A percentile compares a stretch with the other conserved stretches of the same genome.
phyloP scores from a whole-genome alignment of 2,329 filamentous ascomycete species.

The Aspergillus terreus region DNA sequence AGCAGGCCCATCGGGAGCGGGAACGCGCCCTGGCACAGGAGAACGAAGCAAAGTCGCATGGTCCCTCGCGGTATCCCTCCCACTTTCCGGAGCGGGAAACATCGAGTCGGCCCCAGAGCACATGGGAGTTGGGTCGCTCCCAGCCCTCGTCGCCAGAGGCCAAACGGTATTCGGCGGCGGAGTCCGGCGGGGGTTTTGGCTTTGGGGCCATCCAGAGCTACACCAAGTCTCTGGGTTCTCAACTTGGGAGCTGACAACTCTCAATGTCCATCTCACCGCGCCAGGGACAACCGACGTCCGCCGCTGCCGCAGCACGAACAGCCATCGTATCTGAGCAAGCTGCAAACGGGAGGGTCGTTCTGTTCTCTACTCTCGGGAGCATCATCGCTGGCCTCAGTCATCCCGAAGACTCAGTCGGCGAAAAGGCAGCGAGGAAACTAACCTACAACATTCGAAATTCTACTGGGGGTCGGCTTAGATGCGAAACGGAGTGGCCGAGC shows the following conservation, averaged over 20 bases:
- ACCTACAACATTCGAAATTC: constrained; percentile 58
- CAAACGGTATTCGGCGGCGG: constrained; percentile 31
- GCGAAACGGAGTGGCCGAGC: constrained; percentile 77
- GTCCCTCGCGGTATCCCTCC: constrained; percentile 27
- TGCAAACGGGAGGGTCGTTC: constrained; percentile 28
- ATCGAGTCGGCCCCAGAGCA: constrained; percentile 1
- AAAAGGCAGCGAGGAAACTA: constrained; percentile 53
- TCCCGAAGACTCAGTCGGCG: constrained; percentile 40
- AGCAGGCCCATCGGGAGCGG: constrained; percentile 32
- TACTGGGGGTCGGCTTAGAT: constrained; percentile 70
- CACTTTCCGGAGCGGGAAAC: constrained; percentile 33
- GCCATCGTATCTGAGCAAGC: constrained; percentile 29
- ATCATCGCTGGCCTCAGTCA: constrained; percentile 22
- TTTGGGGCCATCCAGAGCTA: constrained; percentile 41
- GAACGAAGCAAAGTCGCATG: constrained; percentile 26
- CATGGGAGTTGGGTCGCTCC: constrained; percentile 37
- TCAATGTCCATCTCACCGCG: constrained; percentile 30
- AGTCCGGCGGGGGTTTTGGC: constrained; percentile 31
- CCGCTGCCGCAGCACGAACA: constrained; percentile 33
- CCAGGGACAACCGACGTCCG: constrained; percentile 30
- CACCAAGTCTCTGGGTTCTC: constrained; percentile 39
- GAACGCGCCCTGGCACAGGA: constrained; percentile 28
- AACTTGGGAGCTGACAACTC: constrained; percentile 31
- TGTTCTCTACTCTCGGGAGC: constrained; percentile 32
- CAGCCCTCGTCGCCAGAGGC: constrained; percentile 37